phyloP scores from a whole-genome alignment of 2,329 filamentous ascomycete genomes.

The Paracorniculantispora psalliotae region DNA sequence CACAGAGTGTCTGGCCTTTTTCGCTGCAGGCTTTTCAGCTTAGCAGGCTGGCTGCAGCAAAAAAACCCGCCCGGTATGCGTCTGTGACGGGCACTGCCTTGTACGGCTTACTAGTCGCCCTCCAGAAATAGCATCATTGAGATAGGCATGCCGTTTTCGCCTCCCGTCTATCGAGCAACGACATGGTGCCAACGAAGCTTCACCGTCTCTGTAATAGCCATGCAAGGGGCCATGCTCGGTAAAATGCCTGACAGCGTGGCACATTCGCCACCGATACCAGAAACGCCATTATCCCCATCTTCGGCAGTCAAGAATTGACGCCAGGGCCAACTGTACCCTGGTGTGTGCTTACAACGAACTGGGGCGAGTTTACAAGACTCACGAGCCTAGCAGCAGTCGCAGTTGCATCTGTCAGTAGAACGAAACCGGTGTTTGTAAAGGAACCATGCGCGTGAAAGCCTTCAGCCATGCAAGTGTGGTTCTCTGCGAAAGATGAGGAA shows the following conservation, averaged over 20 bases:
- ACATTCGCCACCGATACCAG: constrained; percentile 1
- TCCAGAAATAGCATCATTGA: constrained; percentile 8
- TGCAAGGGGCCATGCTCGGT: neutral
- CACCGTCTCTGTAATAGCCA: neutral
- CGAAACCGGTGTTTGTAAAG: neutral
- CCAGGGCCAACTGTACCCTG: neutral
- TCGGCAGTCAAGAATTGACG: neutral
- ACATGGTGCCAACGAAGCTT: neutral
- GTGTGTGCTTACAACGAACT: neutral
- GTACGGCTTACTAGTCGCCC: neutral
- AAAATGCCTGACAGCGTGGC: constrained; percentile 8
- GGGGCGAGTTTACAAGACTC: neutral
- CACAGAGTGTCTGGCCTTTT: neutral
- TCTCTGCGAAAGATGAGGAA: no score
- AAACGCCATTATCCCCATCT: neutral
- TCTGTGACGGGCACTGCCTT: neutral
- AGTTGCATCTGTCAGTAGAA: neutral
- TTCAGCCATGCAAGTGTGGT: neutral
- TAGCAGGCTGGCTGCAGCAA: neutral
- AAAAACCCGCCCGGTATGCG: neutral
- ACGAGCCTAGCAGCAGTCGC: neutral
- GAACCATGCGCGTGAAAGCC: neutral
- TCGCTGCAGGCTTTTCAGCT: constrained; percentile 4
- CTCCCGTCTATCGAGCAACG: neutral
- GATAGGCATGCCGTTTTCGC: neutral